phyloP scores from a whole-genome alignment of 192 early-diverging fungal genomes.

The Coemansia sp. region DNA sequence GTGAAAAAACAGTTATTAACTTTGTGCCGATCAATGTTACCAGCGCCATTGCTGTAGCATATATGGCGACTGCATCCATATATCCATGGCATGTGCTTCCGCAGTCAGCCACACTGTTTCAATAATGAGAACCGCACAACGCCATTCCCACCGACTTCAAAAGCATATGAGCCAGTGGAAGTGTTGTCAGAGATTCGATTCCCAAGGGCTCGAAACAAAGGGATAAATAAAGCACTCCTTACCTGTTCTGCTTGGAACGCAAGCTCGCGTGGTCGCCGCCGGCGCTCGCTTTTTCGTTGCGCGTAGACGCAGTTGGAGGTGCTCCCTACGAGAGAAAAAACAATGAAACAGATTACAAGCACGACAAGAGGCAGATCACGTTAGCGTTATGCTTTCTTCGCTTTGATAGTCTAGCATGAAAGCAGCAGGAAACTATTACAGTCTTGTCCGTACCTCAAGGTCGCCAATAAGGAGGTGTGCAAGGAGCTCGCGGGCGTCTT shows the following conservation, averaged over 20 bases:
- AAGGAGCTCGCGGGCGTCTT: constrained; percentile 90
- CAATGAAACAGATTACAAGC: neutral
- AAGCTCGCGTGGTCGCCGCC: constrained; percentile 18
- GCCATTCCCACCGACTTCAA: neutral
- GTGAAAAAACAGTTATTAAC: neutral
- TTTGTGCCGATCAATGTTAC: neutral
- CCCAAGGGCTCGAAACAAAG: neutral
- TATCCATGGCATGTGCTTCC: neutral
- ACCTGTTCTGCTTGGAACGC: constrained; percentile 53
- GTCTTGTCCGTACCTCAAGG: constrained; percentile 50
- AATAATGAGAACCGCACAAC: neutral
- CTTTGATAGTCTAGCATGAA: neutral
- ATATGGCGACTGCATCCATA: no score
- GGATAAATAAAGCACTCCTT: neutral
- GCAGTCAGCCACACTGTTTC: neutral
- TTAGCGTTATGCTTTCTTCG: neutral
- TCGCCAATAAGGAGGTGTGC: constrained; percentile 75
- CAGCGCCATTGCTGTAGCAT: no score
- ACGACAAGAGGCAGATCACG: neutral
- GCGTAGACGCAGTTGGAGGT: constrained; percentile 18
- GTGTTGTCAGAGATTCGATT: neutral
- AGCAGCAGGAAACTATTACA: neutral
- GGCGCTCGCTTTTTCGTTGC: neutral
- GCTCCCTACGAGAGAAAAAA: constrained; percentile 25
- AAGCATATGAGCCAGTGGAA: neutral